Percentiles rank a stretch among this genome's conserved stretches.
These are phyloP conservation scores for Suhomyces prunicola DNA, from an alignment of 805 yeast genomes.

Conservation along the genomic window DNA sequence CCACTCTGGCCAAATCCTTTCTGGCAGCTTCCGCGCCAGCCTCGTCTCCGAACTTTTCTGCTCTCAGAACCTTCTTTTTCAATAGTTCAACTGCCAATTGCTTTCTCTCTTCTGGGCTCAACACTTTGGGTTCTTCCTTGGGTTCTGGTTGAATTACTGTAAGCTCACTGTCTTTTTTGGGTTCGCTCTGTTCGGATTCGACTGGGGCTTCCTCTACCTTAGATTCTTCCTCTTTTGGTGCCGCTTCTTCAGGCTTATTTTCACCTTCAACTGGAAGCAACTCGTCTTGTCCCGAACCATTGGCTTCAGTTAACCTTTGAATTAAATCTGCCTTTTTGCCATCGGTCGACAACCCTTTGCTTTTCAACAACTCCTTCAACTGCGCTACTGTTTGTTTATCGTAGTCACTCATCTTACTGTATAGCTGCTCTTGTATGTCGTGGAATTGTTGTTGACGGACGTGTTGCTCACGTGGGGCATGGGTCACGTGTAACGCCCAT, in stretches of 20 bases:
- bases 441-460: constrained; percentile 1
- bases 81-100: constrained; percentile 65
- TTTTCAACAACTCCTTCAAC: constrained; percentile 71
- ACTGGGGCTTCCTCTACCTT: constrained; percentile 7
- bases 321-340: constrained; percentile 83
- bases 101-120: constrained; percentile 69
- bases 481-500: too few species aligned
- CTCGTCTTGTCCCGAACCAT: constrained; percentile 23
- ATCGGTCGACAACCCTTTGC: constrained; percentile 59
- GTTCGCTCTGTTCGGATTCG: not conserved
- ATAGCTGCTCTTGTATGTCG: not conserved
- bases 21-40: constrained; percentile 51
- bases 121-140: constrained; percentile 36
- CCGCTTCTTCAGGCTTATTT: constrained; percentile 7
- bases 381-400: constrained; percentile 76
- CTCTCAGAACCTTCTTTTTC: constrained; percentile 64
- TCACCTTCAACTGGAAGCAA: constrained; percentile 7
- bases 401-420: constrained; percentile 48
- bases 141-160: constrained; percentile 17
- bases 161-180: constrained; percentile 8
- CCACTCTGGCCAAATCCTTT: constrained; percentile 65
- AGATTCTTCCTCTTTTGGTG: constrained; percentile 12
- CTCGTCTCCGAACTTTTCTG: constrained; percentile 75
- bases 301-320: constrained; percentile 60
- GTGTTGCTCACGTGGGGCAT: not conserved